These are phyloP conservation scores for Nematocida sp. DNA, from an alignment of 371 early-diverging fungal genomes.

Conservation along the genomic window DNA sequence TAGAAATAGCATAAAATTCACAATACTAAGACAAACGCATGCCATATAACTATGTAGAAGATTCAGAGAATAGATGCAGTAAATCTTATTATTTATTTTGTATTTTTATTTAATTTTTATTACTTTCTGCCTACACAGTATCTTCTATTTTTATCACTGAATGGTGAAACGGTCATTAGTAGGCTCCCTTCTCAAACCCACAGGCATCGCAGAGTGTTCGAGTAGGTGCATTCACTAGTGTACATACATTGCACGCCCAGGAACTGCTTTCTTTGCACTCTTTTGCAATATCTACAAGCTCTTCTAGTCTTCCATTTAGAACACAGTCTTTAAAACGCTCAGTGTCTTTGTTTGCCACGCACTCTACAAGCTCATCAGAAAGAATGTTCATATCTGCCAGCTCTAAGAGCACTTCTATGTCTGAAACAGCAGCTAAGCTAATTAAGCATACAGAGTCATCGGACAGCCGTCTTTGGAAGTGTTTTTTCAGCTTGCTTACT, in stretches of 20 bases:
- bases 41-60: no score
- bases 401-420: constrained; percentile 57
- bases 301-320: constrained; percentile 27
- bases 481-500: constrained; percentile 49
- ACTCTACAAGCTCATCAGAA: constrained; percentile 22
- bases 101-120: no score
- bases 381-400: constrained; percentile 53
- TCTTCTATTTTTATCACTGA: background rate
- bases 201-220: constrained; percentile 36
- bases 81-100: no score
- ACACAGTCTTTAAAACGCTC: constrained; percentile 16
- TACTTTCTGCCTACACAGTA: no score
- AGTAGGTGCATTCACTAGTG: constrained; percentile 22
- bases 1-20: no score
- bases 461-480: constrained; percentile 58
- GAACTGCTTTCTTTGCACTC: constrained; percentile 13
- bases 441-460: constrained; percentile 43
- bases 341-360: constrained; percentile 22
- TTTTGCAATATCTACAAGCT: constrained; percentile 50
- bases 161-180: background rate
- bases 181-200: constrained; percentile 42
- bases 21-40: no score
- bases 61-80: no score
- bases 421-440: constrained; percentile 48
- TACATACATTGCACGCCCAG: constrained; percentile 45